Evolutionary conservation across 192 early-diverging fungal species (phyloP).

Genomic region (Backusella macrospora): DNA sequence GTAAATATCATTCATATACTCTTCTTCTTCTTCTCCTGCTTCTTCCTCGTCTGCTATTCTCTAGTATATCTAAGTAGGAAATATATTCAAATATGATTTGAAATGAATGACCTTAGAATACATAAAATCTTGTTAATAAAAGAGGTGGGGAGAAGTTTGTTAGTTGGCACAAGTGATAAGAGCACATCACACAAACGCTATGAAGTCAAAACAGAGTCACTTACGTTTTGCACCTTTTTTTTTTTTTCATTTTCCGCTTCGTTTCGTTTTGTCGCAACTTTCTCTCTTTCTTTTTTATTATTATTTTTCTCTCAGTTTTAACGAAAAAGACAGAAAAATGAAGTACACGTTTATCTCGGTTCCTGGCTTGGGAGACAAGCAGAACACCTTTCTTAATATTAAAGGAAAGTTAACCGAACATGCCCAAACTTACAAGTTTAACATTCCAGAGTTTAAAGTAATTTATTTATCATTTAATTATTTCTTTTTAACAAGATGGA

Average conservation of each 20-base stretch:
- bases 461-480: neutral
- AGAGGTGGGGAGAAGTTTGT: neutral
- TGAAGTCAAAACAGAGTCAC: neutral
- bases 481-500: constrained; percentile 2
- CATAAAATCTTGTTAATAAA: neutral
- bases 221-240: constrained; percentile 11
- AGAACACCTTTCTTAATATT: constrained; percentile 64
- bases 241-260: neutral
- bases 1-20: no score
- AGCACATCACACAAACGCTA: no score
- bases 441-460: constrained; percentile 93
- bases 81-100: neutral
- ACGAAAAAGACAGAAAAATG: no score
- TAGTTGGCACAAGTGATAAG: no score
- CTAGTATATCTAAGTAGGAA: no score
- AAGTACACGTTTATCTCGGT: constrained; percentile 80
- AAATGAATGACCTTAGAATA: neutral
- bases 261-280: neutral
- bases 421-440: constrained; percentile 84
- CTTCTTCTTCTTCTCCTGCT: no score
- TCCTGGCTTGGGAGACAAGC: constrained; percentile 85
- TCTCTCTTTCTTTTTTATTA: constrained; percentile 9
- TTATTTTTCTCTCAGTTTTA: constrained; percentile 14
- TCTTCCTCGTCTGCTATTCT: no score
- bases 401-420: constrained; percentile 75